Evolutionary conservation across 805 yeast species (phyloP).

Genomic region (Yarrowia porcina): DNA sequence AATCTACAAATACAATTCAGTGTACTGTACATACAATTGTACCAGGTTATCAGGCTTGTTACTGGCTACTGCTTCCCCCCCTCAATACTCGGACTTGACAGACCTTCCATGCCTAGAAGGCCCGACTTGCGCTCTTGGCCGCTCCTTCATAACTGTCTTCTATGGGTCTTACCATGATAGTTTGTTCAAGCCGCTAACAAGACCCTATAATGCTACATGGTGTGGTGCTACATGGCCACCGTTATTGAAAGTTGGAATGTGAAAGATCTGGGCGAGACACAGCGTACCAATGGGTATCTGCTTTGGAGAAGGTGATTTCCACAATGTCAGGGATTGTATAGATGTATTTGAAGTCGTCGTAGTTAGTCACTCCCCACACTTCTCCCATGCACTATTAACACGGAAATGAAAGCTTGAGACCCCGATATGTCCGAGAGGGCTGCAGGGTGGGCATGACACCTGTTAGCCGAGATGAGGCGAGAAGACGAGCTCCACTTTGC

Average conservation of each 20-base stretch:
- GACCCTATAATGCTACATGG: background rate
- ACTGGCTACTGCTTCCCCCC: too few relatives aligned
- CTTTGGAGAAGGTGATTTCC: too few relatives aligned
- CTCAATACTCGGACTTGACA: too few relatives aligned
- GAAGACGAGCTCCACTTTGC: background rate
- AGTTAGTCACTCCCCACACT: background rate
- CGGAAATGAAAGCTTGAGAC: background rate
- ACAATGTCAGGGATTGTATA: too few relatives aligned
- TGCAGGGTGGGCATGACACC: constrained; percentile 3
- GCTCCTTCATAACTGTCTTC: background rate
- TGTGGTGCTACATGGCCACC: background rate
- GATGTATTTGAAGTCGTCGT: too few relatives aligned
- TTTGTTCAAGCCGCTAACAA: too few relatives aligned
- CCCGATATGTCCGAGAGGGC: background rate
- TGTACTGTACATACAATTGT: too few relatives aligned
- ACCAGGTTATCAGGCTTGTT: too few relatives aligned
- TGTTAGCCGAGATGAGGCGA: background rate
- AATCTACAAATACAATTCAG: too few relatives aligned
- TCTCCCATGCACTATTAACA: background rate
- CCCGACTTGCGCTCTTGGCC: background rate
- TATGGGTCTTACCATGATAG: too few relatives aligned
- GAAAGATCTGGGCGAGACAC: background rate
- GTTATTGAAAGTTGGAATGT: background rate
- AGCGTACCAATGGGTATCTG: too few relatives aligned
- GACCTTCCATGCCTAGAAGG: background rate